These are phyloP conservation scores for Willaertia magna DNA, from an alignment of 208 protist genomes.

Conservation along the genomic window DNA sequence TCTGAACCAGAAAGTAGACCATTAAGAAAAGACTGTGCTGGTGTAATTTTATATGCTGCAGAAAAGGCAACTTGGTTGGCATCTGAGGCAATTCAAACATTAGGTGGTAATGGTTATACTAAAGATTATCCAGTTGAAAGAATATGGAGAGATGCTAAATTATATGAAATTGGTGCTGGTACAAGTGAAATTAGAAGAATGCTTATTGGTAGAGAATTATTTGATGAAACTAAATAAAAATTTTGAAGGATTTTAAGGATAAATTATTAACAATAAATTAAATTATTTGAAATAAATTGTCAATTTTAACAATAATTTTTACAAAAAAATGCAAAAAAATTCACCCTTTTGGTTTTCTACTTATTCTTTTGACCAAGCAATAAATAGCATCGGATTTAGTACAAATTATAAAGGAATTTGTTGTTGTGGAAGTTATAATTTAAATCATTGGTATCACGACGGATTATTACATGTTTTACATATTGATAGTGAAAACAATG, in stretches of 20 bases:
- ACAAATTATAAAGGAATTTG: background rate
- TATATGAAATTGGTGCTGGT: constrained; percentile 81
- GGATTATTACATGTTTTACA: background rate
- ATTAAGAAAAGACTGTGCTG: constrained; percentile 43
- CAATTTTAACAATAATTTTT: too few relatives aligned
- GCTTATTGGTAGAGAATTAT: constrained; percentile 39
- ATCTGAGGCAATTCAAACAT: constrained; percentile 65
- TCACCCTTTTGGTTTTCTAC: too few relatives aligned
- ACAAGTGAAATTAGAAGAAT: constrained; percentile 70
- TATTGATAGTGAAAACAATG: background rate
- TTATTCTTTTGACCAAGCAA: too few relatives aligned
- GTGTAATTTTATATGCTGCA: constrained; percentile 50
- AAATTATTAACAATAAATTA: too few relatives aligned
- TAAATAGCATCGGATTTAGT: too few relatives aligned
- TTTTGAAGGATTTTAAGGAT: too few relatives aligned
- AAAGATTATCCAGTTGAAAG: constrained; percentile 81
- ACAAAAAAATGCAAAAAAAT: too few relatives aligned
- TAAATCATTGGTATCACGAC: background rate
- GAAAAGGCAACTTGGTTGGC: constrained; percentile 57
- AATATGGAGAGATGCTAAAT: constrained; percentile 73
- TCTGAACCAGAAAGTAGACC: background rate
- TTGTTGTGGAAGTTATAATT: background rate
- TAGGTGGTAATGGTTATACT: constrained; percentile 75
- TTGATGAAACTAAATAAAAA: constrained; percentile 5
- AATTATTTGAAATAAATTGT: too few relatives aligned